Evolutionary conservation across 1,139 yeast species (phyloP).

Genomic region (Meyerozyma elateridarum): DNA sequence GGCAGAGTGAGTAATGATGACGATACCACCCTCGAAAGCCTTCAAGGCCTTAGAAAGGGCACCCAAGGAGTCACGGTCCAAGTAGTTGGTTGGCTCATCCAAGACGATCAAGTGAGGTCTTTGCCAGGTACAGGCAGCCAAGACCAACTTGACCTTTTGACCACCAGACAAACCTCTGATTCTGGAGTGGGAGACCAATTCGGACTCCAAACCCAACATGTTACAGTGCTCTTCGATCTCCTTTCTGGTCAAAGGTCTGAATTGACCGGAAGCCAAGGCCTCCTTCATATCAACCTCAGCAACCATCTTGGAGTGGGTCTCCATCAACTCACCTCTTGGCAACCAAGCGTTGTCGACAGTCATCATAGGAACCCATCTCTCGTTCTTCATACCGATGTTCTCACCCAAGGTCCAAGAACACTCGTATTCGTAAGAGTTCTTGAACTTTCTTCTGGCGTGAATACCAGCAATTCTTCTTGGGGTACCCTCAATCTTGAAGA

Average conservation of each 20-base stretch:
- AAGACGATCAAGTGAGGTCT: conserved; percentile 99
- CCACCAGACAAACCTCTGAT: conserved; percentile 99
- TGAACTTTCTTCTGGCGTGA: conserved; percentile 98
- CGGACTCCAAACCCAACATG: conserved; percentile 98
- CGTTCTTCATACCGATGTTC: conserved; percentile 97
- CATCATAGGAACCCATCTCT: conserved; percentile 99
- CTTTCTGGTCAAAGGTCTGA: conserved; percentile 99
- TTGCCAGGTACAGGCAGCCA: conserved; percentile 99
- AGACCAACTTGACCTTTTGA: conserved; percentile 98
- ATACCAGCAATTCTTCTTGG: conserved; percentile 96
- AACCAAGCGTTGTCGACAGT: conserved; percentile 99
- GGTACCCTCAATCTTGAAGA: conserved; percentile 97
- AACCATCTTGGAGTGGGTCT: conserved; percentile 97
- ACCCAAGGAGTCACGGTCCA: conserved; percentile 99
- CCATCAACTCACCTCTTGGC: conserved; percentile 99
- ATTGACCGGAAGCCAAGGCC: conserved; percentile 99
- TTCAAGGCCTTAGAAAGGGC: conserved; percentile 98
- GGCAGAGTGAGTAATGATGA: conserved; percentile 99
- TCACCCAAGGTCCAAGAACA: conserved; percentile 96
- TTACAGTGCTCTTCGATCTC: conserved; percentile 98
- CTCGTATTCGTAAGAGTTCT: conserved; percentile 99
- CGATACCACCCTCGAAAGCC: conserved; percentile 99
- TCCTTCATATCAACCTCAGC: conserved; percentile 99
- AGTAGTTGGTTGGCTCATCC: conserved; percentile 98
- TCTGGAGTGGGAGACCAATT: conserved; percentile 98